Evolutionary conservation across 176 grass and related monocot species (phyloP), one percentile per base, ranked within the genome.

Genomic region (Carex kokanica): DNA sequence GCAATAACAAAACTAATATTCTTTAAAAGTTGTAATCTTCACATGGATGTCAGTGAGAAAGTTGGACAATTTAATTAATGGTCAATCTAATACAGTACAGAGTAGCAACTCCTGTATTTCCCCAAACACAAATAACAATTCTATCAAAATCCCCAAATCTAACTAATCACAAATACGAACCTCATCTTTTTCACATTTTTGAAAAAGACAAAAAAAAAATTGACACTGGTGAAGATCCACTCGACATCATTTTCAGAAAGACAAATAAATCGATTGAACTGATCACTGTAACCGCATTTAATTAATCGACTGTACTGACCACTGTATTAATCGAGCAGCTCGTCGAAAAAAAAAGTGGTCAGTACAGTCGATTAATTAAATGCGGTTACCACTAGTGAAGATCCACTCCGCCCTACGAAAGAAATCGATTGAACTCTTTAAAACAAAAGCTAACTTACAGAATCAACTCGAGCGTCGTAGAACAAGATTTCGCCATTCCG

Each of bases 381-480:
- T n/a, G n/a, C n/a, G n/a, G n/a, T n/a, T n/a, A n/a, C n/a, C 18
- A 53, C 13, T 6, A 57, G 24, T 29, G 32, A 78, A 12, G 12
- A 78, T 11, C 24, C 3, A n/a, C 32, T 34, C 32, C 32, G 0
- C 32, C 32, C 32, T 34, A 60, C 1, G 4, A 62, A 53, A 41
- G 17, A 40, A 20, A 60, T 21, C 58, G 2, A 56, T 53, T 27
- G 16, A 51, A 73, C 4, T n/a, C 12, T 8, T 12, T 23, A 80
- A 60, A 80, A 62, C 24, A 61, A n/a, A 80, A 64, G 1, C 25
- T 0, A 45, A 65, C 60, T 64, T 49, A 82, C 79, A 14, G 79
- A 52, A 66, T 66, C 60, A 40, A 82, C 79, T 2, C 16, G n/a
- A 25, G 79, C 79, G 6, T 82, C 79, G 36, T 51, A 82, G 58